phyloP scores from a whole-genome alignment of 106 monocot genomes.

The Dendrobium officinale region DNA sequence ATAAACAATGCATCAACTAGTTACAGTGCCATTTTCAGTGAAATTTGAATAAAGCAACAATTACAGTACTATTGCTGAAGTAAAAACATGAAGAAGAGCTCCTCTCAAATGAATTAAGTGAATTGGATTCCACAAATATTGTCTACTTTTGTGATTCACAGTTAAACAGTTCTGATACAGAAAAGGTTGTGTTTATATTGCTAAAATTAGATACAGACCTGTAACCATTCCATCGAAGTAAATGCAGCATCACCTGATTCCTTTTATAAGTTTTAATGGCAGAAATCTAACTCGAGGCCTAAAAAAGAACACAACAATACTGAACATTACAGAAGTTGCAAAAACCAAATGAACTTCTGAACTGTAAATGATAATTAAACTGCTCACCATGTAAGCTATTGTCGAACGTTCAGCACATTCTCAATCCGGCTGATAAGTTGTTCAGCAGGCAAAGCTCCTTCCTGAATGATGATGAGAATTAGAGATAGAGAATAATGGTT shows the following conservation, averaged over 20 bases:
- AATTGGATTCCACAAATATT: too few species aligned
- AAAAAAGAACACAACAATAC: not conserved
- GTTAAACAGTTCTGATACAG: not conserved
- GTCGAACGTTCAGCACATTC: constrained; percentile 37
- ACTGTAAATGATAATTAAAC: not conserved
- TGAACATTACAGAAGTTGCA: not conserved
- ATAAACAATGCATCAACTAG: too few species aligned
- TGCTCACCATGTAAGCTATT: constrained; percentile 20
- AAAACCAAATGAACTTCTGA: not conserved
- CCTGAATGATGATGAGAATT: constrained; percentile 28
- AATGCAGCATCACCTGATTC: too few species aligned
- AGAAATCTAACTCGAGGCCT: too few species aligned
- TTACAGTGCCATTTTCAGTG: too few species aligned
- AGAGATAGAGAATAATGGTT: not conserved
- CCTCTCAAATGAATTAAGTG: too few species aligned
- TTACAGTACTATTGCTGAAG: too few species aligned
- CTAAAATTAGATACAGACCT: not conserved
- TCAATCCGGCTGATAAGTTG: constrained; percentile 74
- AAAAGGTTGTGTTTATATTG: not conserved
- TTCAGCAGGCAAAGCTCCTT: constrained; percentile 79
- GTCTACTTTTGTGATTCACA: not conserved
- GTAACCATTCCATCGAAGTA: too few species aligned
- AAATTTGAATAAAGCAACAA: too few species aligned
- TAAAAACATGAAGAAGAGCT: too few species aligned
- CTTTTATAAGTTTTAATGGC: too few species aligned